Evolutionary conservation across 495 filamentous ascomycete genomes (phyloP), one percentile per base, ranked within the genome.

Genomic region (Aspergillus heteromorphus): DNA sequence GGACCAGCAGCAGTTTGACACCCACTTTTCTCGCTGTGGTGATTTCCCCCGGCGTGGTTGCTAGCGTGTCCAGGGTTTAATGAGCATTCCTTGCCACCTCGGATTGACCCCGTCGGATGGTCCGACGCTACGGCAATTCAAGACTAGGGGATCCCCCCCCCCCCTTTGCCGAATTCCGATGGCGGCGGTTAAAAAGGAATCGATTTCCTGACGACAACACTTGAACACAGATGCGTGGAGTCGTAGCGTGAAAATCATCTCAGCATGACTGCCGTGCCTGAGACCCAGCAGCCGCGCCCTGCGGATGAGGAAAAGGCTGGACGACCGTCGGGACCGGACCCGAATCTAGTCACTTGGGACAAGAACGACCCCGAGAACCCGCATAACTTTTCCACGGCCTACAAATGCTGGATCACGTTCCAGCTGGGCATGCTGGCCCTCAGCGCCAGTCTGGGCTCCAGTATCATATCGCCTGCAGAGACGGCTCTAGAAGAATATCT

Each of bases 351-450:
- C 34, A n/a, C 10, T 13, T 38, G 34, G 34, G 34, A 38, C 10
- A 13, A 38, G 4, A 38, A 38, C 13, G 34, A 38, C 13, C 34
- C 34, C 6, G 34, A 38, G 18, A 82, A 80, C 51, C 78, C 79
- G 2, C 65, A 68, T 17, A 80, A 80, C 54, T 80, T 72, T 69
- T 51, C 41, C 0, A 56, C 57, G 14, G 16, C 7, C 2, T 77
- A 77, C 56, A 81, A 77, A 61, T 66, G 58, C 50, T 79, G 71
- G 67, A 61, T 79, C 20, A 77, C 76, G 1, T 70, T 76, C 27
- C 74, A 76, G 40, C 52, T 81, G 54, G 67, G 71, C 7, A 66
- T 80, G 69, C 65, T 79, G n/a, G 74, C 79, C 19, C 55, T 80
- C 27, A 62, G 63, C 6, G 75, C 69, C n/a, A 74, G 70, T 57